Evolutionary conservation across 345 rosid species (phyloP), one percentile per base, ranked within the genome.

Genomic region (Anacardium occidentale): DNA sequence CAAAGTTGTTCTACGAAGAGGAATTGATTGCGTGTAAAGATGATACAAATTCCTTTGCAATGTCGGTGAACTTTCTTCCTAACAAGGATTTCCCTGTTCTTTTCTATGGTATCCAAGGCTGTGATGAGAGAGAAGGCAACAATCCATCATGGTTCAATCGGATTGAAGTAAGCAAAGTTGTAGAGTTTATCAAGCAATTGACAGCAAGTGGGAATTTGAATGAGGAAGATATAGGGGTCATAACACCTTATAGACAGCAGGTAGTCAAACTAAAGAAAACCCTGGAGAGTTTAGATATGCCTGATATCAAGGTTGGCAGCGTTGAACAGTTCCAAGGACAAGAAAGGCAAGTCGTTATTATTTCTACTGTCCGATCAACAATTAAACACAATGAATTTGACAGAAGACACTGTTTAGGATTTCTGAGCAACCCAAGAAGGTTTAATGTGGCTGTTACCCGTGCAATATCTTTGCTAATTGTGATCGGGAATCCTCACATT

Each of bases 311-410:
- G 86, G 93, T 92, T 42, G 98, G 99, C 62, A 95, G 94, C 62
- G 98, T 95, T 10, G 99, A 92, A 77, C 99, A 95, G 66, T 95
- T 92, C 70, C 99, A 95, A 83, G 99, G 99, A 32, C 99, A 95
- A 76, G 98, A 92, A 77, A 87, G 85, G 65, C 75, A 87, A 56
- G 97, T 92, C 11, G 89, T 92, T 51, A 84, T 95, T 52, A 78
- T 95, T 56, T 92, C 98, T 22, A 95, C 97, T 0, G 99, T 92
- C 37, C 85, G 99, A 61, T 95, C 97, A 34, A 95, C 98, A 9
- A 66, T 90, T 73, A 89, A 85, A 73, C 98, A 92, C 82, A 85
- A 90, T 22, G 87, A 89, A 54, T 90, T 89, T 34, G 98, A 92
- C 71, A 82, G 75, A 74, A 81, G 78, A 53, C 86, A 84, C 76